Base-by-base conservation (phyloP, 352 stramenopile species). In the Phytophthora chlamydospora region DNA sequence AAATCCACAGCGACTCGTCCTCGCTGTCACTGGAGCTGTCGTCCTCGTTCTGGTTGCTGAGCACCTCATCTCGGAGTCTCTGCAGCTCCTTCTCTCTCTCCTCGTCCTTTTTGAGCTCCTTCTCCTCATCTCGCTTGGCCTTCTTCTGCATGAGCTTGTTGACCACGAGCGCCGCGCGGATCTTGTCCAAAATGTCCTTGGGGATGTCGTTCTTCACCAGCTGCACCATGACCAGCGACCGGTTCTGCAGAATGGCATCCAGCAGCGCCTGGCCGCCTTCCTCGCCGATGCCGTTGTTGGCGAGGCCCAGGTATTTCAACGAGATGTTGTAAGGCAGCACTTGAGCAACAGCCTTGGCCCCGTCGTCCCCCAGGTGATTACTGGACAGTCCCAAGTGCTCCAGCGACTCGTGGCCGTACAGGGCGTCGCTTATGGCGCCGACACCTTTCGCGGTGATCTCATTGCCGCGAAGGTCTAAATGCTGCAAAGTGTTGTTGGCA, bases 131-230 rank as follows among this genome's bases (percentile, higher is more conserved):
- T 42, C 71, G 43, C 63, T 68, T 50, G 12, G 62, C 67, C 50
- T 82, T 78, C 29, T 71, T 64, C 36, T 66, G 62, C 64, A 77
- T 78, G 34, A 82, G 44, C 56, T 80, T 86, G 49, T 86, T 86
- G 12, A 80, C 73, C 24, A 81, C 69, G 0, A 83, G 40, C 0
- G 72, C 74, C 2, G 65, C 59, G 36, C 73, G 75, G 49, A 86
- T 73, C 44, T 80, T 72, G 44, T 55, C 51, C 33, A 73, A 34
- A 27, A 78, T 68, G 0, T 72, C 62, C 21, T 52, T n/a, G 0
- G 77, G 70, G 42, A 85, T 74, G 13, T 77, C 46, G 53, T 87
- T 87, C 42, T 68, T 73, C 0, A 74, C 56, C 21, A 87, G 47
- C 17, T 81, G 69, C 19, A 87, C 43, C 40, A 71, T 78, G 13